Conservation (phyloP, 164 flowering plant genomes). For the Brasenia schreberi region DNA sequence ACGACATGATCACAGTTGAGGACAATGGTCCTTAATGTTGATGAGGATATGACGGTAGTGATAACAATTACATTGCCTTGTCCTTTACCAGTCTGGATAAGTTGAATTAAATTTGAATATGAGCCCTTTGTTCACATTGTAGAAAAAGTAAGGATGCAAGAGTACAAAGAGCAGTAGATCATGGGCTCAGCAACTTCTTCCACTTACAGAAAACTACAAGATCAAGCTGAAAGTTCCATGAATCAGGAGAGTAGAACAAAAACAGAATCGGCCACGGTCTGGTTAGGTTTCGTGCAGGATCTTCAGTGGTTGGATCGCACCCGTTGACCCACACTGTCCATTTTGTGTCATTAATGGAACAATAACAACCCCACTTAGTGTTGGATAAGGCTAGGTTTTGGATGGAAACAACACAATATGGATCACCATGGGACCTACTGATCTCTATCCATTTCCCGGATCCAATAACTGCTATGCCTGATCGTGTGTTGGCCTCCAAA, state of each 20-base stretch:
- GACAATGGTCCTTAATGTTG: background rate
- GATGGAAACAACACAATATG: too few relatives aligned
- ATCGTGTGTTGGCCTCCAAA: too few relatives aligned
- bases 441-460: too few relatives aligned
- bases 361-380: background rate
- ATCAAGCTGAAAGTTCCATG: background rate
- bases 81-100: background rate
- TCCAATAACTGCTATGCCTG: too few relatives aligned
- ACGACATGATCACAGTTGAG: background rate
- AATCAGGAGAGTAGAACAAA: background rate
- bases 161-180: background rate
- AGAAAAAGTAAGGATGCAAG: background rate
- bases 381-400: background rate
- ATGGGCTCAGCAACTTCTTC: background rate
- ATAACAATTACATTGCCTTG: background rate
- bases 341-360: background rate
- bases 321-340: background rate
- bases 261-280: background rate
- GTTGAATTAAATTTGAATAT: background rate
- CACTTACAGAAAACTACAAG: background rate
- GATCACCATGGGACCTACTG: too few relatives aligned
- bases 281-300: background rate
- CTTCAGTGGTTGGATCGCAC: background rate
- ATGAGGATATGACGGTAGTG: background rate
- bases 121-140: background rate